A percentile compares a stretch with the other conserved stretches of the same genome.
Evolutionary conservation across 306 rosid species (phyloP).

Genomic region (Prunus salicina): DNA sequence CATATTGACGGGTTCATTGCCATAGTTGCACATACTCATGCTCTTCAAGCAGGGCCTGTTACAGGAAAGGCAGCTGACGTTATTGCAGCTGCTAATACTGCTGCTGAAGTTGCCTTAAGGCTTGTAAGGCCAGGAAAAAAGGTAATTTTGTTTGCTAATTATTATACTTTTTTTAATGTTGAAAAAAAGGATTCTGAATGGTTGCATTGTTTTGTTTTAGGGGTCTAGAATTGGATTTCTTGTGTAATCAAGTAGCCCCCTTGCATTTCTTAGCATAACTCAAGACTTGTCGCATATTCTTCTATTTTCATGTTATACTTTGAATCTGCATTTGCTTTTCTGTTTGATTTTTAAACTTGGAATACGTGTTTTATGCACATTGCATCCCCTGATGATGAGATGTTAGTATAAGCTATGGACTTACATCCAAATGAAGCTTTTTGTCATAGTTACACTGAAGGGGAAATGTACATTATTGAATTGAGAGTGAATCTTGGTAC

Average conservation of each 20-base stretch:
- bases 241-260: too few relatives aligned
- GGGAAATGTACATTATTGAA: not conserved
- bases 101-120: constrained; percentile 95
- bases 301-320: not conserved
- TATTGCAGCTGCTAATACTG: constrained; percentile 89
- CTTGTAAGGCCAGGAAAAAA: constrained; percentile 89
- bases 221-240: not conserved
- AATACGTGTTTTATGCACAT: not conserved
- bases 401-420: constrained; percentile 31
- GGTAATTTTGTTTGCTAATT: constrained; percentile 26
- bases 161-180: not conserved
- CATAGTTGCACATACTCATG: constrained; percentile 84
- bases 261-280: too few relatives aligned
- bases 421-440: constrained; percentile 37
- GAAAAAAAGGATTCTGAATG: not conserved
- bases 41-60: constrained; percentile 69
- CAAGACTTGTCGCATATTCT: too few relatives aligned
- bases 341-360: too few relatives aligned
- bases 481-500: not conserved
- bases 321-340: not conserved
- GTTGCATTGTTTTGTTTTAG: not conserved
- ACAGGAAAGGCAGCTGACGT: constrained; percentile 92
- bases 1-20: constrained; percentile 95
- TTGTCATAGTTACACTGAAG: constrained; percentile 49
- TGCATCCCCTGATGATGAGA: constrained; percentile 29